phyloP scores from a whole-genome alignment of 139 green algal species.

The Gonium pectorale region DNA sequence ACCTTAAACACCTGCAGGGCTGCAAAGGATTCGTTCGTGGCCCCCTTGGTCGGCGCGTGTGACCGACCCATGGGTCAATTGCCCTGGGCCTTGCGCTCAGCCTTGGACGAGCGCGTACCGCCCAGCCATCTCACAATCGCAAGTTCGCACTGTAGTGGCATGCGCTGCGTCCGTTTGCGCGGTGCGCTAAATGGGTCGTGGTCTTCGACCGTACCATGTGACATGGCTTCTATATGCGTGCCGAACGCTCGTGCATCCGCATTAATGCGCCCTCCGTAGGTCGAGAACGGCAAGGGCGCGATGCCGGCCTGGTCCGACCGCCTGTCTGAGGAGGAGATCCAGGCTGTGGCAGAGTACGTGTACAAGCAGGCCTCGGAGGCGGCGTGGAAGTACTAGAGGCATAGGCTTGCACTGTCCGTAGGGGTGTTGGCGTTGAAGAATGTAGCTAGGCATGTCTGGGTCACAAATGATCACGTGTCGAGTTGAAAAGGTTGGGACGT shows the following conservation, averaged over 20 bases:
- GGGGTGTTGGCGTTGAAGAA: too few species aligned
- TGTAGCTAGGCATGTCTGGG: too few species aligned
- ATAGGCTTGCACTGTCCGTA: too few species aligned
- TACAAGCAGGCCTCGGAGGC: slow-evolving; percentile 66
- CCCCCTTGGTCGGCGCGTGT: too few species aligned
- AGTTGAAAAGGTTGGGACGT: too few species aligned
- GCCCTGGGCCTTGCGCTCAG: too few species aligned
- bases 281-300: slow-evolving; percentile 75
- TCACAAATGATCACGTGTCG: too few species aligned
- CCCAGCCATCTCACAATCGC: background rate
- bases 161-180: background rate
- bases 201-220: too few species aligned
- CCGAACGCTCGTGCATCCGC: background rate
- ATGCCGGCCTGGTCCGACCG: slow-evolving; percentile 81
- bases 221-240: background rate
- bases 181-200: background rate
- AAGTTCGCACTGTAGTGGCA: background rate
- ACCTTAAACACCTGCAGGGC: too few species aligned
- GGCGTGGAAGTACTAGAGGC: too few species aligned
- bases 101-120: background rate
- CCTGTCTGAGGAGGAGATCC: slow-evolving; percentile 82
- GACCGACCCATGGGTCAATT: too few species aligned
- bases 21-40: too few species aligned
- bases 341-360: slow-evolving; percentile 74
- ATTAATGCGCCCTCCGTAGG: slow-evolving; percentile 29